Percentiles rank a stretch among this genome's conserved stretches.
Evolutionary conservation across 139 green algal species (phyloP).

Genomic region (Dunaliella sp.): DNA sequence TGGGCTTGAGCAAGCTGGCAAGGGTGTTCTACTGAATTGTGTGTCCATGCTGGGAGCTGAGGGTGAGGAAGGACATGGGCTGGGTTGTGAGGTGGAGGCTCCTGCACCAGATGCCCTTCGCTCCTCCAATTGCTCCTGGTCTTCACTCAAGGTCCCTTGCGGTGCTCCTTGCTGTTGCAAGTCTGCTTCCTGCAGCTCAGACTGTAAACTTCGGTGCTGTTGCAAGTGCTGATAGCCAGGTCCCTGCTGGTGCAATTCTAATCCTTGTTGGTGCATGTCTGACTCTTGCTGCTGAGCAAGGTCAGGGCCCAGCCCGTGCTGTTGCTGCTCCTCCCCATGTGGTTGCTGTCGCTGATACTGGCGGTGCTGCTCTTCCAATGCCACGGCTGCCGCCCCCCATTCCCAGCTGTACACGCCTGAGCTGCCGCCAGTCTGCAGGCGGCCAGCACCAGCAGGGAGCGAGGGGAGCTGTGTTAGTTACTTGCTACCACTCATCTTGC

Average conservation of each 20-base stretch:
- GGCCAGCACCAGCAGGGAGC: neutral
- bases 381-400: neutral
- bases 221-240: neutral
- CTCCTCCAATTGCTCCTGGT: conserved; percentile 8
- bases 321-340: too few relatives aligned
- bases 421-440: neutral
- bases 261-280: too few relatives aligned
- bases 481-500: too few relatives aligned
- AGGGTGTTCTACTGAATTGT: neutral
- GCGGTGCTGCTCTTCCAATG: neutral
- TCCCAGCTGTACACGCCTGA: neutral
- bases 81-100: neutral
- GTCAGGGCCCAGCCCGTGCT: neutral
- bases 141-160: too few relatives aligned
- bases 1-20: too few relatives aligned
- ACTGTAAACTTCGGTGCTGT: neutral
- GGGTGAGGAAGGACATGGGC: too few relatives aligned
- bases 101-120: neutral
- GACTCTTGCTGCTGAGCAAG: neutral
- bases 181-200: neutral
- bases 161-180: too few relatives aligned
- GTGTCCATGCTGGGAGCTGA: neutral
- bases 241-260: neutral
- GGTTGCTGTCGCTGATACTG: neutral
- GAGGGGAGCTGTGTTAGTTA: too few relatives aligned